Evolutionary conservation across 2,329 filamentous ascomycete genomes (phyloP).

Genomic region (Lachnellula hyalina): DNA sequence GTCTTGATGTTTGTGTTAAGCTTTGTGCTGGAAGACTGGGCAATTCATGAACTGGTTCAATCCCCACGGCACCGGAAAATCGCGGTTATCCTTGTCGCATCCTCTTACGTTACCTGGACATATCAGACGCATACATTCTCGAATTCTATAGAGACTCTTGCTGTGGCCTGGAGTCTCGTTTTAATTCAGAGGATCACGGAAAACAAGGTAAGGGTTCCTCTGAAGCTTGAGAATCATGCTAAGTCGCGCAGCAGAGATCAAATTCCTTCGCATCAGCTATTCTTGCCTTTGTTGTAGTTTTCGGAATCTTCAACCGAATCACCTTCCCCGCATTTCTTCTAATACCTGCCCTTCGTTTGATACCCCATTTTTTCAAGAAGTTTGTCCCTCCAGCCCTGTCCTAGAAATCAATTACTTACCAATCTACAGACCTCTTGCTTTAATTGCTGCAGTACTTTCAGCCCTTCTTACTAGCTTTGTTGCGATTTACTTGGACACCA

Average conservation of each 20-base stretch:
- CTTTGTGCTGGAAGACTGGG: slow-evolving; percentile 97
- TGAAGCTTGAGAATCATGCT: slow-evolving; percentile 5
- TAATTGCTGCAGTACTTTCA: slow-evolving; percentile 59
- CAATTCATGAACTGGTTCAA: slow-evolving; percentile 82
- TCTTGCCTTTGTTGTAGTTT: slow-evolving; percentile 74
- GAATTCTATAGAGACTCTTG: slow-evolving; percentile 90
- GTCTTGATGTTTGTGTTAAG: slow-evolving; percentile 90
- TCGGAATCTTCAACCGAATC: slow-evolving; percentile 92
- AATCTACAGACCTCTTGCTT: slow-evolving; percentile 46
- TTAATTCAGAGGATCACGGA: slow-evolving; percentile 81
- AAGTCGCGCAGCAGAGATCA: slow-evolving; percentile 55
- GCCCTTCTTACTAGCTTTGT: slow-evolving; percentile 63
- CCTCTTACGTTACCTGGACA: slow-evolving; percentile 97
- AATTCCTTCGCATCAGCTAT: slow-evolving; percentile 71
- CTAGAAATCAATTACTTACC: slow-evolving; percentile 7
- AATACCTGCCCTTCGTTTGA: slow-evolving; percentile 73
- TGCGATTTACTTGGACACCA: slow-evolving; percentile 78
- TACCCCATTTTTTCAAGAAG: slow-evolving; percentile 82
- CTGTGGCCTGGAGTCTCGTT: slow-evolving; percentile 90
- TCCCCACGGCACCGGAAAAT: slow-evolving; percentile 65
- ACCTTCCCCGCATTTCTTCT: slow-evolving; percentile 93
- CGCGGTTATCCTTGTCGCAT: slow-evolving; percentile 80
- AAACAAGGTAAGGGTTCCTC: slow-evolving; percentile 57
- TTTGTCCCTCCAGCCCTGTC: slow-evolving; percentile 38
- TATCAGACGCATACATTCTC: slow-evolving; percentile 98